phyloP scores from a whole-genome alignment of 345 rosid genomes.

The Bruguiera gymnorhiza region DNA sequence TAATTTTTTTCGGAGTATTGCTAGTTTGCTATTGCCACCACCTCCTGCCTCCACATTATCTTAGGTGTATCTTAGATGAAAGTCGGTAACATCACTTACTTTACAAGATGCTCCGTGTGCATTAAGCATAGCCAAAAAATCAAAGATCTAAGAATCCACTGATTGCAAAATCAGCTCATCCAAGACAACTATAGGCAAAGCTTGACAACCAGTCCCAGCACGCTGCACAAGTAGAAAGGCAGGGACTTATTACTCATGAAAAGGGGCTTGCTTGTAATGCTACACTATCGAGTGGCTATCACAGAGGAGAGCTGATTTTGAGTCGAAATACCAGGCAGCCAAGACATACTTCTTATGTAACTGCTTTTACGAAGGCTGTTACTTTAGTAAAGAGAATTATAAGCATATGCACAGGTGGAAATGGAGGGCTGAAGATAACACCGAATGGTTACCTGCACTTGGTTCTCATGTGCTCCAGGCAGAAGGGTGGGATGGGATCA shows the following conservation, averaged over 20 bases:
- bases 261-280: neutral
- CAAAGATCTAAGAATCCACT: conserved; percentile 31
- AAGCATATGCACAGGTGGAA: neutral
- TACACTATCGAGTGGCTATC: neutral
- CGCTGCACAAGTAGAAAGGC: conserved; percentile 21
- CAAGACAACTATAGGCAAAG: conserved; percentile 26
- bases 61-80: conserved; percentile 27
- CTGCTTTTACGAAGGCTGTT: neutral
- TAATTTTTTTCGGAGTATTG: conserved; percentile 23
- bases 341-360: neutral
- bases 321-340: neutral
- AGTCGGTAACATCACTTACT: conserved; percentile 39
- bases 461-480: conserved; percentile 23
- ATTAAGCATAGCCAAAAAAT: conserved; percentile 29
- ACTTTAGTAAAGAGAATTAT: neutral
- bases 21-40: conserved; percentile 28
- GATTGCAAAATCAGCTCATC: conserved; percentile 29
- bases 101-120: conserved; percentile 50
- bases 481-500: conserved; percentile 22
- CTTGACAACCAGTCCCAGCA: conserved; percentile 36
- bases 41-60: conserved; percentile 29
- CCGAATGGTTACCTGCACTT: conserved; percentile 40
- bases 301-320: neutral
- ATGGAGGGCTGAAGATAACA: neutral
- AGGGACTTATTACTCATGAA: neutral